Base-by-base conservation (phyloP, 305 asterid genomes). In the Solanum hybrid region DNA sequence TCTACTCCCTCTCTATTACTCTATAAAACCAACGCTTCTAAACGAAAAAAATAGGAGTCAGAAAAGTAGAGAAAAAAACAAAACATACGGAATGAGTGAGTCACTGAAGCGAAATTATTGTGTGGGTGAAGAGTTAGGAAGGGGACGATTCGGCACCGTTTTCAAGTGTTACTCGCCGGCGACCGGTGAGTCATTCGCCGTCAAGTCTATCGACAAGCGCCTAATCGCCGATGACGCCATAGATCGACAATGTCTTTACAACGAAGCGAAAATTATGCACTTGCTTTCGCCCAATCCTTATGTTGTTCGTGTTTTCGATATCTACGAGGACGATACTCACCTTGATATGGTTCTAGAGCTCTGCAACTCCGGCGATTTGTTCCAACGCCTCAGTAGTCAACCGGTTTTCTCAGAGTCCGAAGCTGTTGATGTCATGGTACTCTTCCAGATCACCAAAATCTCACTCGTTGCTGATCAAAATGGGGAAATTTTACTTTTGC, bases 61-160 rank as follows among this genome's bases (percentile, higher is more conserved):
- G 28, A 82, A 91, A 89, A 92, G 76, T 89, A 91, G 90, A 29
- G 88, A 76, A 90, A 36, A 42, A 88, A 82, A 71, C 4, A 37
- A 26, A 87, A 69, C 64, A 26, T 86, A 74, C 90, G 90, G 88
- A 29, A 96, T 96, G 98, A 95, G 92, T 87, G 94, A 91, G 83
- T 94, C 91, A 78, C 91, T 96, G 22, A 92, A 92, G 85, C 91
- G 93, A 87, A 94, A 94, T 64, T 96, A 96, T 89, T 91, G 87
- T 74, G 92, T 95, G 13, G 80, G 93, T 11, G 95, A 92, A 89
- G 97, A 95, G 90, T 89, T 97, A 8, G 99, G 98, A n/a, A 92
- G 95, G 87, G 99, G 99, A 88, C 92, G 93, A 39, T 97, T 91
- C 97, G 98, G 98, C 93, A 92, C 93, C 92, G 96, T 97, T 29